Evolutionary conservation across 257 asterid species (phyloP).

Genomic region (Salvia miltiorrhiza): DNA sequence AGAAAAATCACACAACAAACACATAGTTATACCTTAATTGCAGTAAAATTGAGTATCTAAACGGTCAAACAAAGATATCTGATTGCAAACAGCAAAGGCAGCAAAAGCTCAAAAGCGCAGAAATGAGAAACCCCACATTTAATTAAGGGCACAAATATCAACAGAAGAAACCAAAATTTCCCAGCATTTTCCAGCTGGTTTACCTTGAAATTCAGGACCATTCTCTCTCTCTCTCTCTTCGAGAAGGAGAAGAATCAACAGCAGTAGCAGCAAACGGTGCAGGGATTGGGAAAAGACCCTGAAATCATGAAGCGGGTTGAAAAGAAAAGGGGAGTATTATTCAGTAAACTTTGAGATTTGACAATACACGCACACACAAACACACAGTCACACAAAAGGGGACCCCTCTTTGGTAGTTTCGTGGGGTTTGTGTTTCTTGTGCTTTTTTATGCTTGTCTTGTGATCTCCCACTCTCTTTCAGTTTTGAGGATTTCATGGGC

Average conservation of each 20-base stretch:
- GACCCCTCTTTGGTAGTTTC: constrained; percentile 15
- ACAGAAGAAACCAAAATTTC: not conserved
- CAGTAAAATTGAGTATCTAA: not conserved
- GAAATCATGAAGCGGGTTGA: constrained; percentile 25
- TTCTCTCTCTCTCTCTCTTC: constrained; percentile 2
- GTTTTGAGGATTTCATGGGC: not conserved
- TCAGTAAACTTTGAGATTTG: constrained; percentile 17
- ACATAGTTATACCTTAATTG: constrained; percentile 15
- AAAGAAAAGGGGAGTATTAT: not conserved
- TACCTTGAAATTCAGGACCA: constrained; percentile 41
- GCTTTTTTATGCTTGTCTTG: not conserved
- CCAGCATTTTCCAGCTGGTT: not conserved
- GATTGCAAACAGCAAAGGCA: not conserved
- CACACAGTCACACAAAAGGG: constrained; percentile 3
- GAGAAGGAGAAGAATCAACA: constrained; percentile 8
- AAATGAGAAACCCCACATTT: not conserved
- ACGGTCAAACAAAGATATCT: not conserved
- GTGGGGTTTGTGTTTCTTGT: constrained; percentile 12
- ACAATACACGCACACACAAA: constrained; percentile 8
- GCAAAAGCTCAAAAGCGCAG: constrained; percentile 1
- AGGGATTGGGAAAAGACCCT: constrained; percentile 14
- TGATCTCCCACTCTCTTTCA: not conserved
- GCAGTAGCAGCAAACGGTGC: not conserved
- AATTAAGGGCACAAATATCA: not conserved
- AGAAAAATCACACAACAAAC: not conserved